phyloP scores from a whole-genome alignment of 306 rosid genomes.

The Prunus davidiana region DNA sequence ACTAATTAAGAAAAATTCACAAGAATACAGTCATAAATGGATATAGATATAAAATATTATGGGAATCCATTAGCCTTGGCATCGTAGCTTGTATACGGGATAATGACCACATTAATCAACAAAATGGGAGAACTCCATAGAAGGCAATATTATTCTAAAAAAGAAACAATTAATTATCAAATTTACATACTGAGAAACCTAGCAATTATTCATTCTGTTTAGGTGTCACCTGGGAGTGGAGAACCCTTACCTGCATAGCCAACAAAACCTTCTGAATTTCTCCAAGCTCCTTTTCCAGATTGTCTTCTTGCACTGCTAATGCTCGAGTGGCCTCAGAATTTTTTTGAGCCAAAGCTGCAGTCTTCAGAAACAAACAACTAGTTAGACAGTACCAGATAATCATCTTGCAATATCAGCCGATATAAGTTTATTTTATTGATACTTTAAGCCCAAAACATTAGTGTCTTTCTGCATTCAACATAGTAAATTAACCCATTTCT shows the following conservation, averaged over 20 bases:
- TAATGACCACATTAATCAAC: background rate
- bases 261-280: conserved; percentile 84
- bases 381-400: conserved; percentile 5
- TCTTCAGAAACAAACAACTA: conserved; percentile 47
- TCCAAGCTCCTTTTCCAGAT: conserved; percentile 85
- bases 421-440: background rate
- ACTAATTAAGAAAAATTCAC: background rate
- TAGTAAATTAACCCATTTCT: background rate
- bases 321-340: conserved; percentile 81
- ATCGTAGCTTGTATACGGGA: background rate
- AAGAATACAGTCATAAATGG: too few relatives aligned
- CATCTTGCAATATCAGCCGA: background rate
- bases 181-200: background rate
- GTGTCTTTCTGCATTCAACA: background rate
- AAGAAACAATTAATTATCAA: background rate
- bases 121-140: background rate
- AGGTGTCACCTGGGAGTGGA: background rate
- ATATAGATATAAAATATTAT: too few relatives aligned
- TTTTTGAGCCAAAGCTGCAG: conserved; percentile 79
- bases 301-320: conserved; percentile 69
- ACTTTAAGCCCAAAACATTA: background rate
- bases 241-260: conserved; percentile 80
- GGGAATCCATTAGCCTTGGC: too few relatives aligned
- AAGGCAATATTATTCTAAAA: background rate
- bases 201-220: background rate